A percentile compares a stretch with the other conserved stretches of the same genome.
Conservation (phyloP, 2,329 filamentous ascomycete species). For the Cryphonectria japonica region DNA sequence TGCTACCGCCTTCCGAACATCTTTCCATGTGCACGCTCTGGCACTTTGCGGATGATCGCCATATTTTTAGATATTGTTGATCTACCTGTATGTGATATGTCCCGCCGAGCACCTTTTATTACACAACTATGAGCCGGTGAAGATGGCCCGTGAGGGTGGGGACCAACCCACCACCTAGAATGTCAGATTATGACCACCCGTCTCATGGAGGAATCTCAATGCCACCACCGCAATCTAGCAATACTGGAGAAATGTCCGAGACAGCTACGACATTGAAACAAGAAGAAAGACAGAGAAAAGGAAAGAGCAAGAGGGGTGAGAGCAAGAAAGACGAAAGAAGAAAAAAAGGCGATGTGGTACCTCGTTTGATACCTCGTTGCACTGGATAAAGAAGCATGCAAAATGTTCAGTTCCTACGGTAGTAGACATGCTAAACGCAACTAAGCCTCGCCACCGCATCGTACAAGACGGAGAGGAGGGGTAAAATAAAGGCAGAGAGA, state of each 20-base stretch:
- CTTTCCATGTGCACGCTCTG: neutral
- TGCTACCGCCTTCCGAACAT: neutral
- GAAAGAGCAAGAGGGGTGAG: too few species aligned
- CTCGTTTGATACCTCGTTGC: neutral
- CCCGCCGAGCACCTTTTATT: neutral
- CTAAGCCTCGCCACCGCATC: neutral
- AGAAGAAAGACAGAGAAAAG: neutral
- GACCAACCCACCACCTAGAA: neutral
- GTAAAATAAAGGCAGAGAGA: neutral
- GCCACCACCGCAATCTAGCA: neutral
- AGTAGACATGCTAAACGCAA: neutral
- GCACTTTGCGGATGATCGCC: neutral
- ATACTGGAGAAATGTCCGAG: neutral
- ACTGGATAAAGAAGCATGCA: neutral
- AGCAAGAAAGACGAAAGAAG: neutral
- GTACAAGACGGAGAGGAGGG: neutral
- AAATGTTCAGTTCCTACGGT: neutral
- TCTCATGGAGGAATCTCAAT: neutral
- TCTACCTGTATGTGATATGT: neutral
- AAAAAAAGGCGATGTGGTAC: slow-evolving; percentile 3
- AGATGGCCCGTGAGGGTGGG: slow-evolving; percentile 5
- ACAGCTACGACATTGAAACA: neutral
- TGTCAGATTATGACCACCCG: neutral
- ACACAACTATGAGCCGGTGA: neutral
- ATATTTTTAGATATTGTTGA: neutral